Base-by-base conservation (phyloP, 805 yeast genomes). In the Yarrowia sp. region DNA sequence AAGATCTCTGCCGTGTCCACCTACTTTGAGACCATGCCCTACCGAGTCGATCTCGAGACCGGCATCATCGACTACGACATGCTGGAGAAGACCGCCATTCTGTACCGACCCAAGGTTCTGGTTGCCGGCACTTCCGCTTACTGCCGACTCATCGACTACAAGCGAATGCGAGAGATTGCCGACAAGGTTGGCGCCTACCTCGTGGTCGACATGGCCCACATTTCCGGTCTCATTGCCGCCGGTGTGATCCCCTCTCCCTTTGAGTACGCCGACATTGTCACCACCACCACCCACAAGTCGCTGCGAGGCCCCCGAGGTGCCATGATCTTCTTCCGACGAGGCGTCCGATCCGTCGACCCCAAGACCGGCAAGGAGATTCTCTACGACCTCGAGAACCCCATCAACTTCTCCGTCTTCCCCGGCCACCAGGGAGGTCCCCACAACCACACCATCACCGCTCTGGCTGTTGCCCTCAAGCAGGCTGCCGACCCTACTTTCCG, bases 391-490 rank as follows among this genome's bases (percentile, higher is more conserved):
- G 98, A 95, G 82, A 89, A 87, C 81, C 91, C 91, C 79, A 93
- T 95, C 82, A 95, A 95, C 86, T 95, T 95, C 81, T 92, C 98
- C 10, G 99, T 95, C 68, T 95, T 95, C 94, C 99, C 99, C 76
- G 99, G 97, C 74, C 99, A 95, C 82, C 99, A 95, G 85, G 99
- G 99, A 85, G 99, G 99, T 79, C 99, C 99, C 76, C 98, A 95
- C 83, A 95, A 95, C 85, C 99, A 95, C 83, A 95, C 99, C 74
- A 95, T 95, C 79, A 89, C 98, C 74, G 99, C 98, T 43, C 83
- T 95, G 76, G 98, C 98, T 16, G 95, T 93, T 72, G 98, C 99
- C 66, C 87, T 95, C 79, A 92, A 92, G 80, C 99, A 95, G 84
- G 96, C 97, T 71, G 84, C 87, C 72, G 83, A 91, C 66, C 97